Evolutionary conservation across 768 basidiomycete genomes (phyloP).

Genomic region (Hypholoma fasciculare): DNA sequence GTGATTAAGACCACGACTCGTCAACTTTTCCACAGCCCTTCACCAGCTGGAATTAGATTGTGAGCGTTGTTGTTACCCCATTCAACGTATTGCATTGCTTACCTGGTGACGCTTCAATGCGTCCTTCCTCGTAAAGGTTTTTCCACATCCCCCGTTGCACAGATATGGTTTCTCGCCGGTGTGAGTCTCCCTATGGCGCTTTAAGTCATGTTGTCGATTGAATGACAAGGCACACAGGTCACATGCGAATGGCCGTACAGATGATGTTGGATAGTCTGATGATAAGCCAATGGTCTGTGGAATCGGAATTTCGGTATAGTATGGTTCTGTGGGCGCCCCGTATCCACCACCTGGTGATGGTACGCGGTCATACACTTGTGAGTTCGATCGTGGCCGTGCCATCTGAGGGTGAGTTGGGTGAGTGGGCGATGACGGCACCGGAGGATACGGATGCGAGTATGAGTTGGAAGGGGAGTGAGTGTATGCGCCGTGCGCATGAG

Average conservation of each 20-base stretch:
- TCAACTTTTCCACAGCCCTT: conserved; percentile 79
- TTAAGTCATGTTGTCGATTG: conserved; percentile 84
- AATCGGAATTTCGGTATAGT: conserved; percentile 36
- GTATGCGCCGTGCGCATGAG: conserved; percentile 25
- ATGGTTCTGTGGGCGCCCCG: conserved; percentile 19
- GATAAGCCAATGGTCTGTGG: conserved; percentile 35
- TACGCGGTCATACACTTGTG: conserved; percentile 31
- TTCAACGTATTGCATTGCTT: conserved; percentile 24
- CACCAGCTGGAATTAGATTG: conserved; percentile 51
- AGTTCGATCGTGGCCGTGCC: conserved; percentile 41
- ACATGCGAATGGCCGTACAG: conserved; percentile 63
- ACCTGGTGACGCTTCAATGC: conserved; percentile 87
- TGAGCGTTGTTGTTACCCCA: conserved; percentile 3
- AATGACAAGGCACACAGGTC: conserved; percentile 80
- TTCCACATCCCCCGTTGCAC: conserved; percentile 83
- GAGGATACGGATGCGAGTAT: conserved; percentile 37
- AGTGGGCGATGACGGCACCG: conserved; percentile 29
- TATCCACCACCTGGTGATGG: conserved; percentile 20
- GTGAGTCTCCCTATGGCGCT: conserved; percentile 83
- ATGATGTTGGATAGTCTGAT: conserved; percentile 57
- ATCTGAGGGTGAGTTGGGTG: conserved; percentile 31
- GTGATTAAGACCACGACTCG: conserved; percentile 29
- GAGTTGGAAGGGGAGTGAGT: conserved; percentile 33
- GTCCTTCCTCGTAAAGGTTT: conserved; percentile 87
- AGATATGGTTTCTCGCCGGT: conserved; percentile 83